Evolutionary conservation across 345 rosid genomes (phyloP).

Genomic region (Combretum micranthum): DNA sequence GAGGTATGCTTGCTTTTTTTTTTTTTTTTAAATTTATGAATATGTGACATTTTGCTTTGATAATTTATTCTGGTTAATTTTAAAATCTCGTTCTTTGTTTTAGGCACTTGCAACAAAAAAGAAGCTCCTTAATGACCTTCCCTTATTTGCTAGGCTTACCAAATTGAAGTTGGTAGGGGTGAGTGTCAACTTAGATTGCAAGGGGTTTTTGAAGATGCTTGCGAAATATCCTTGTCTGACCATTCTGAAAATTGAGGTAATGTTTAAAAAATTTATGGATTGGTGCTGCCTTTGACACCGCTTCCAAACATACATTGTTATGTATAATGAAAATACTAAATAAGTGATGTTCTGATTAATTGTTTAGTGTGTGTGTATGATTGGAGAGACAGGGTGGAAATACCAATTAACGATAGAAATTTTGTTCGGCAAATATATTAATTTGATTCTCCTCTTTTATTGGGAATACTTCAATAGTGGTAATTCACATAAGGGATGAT

Average conservation of each 20-base stretch:
- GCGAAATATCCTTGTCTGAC: conserved; percentile 1
- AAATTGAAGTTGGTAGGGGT: neutral
- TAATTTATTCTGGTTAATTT: neutral
- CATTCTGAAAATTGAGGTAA: conserved; percentile 3
- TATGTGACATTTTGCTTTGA: neutral
- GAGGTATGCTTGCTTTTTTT: neutral
- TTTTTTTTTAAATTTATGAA: neutral
- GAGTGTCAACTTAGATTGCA: neutral
- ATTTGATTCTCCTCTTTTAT: no score
- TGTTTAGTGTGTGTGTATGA: no score
- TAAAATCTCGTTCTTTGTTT: neutral
- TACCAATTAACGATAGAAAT: no score
- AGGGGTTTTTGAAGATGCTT: neutral
- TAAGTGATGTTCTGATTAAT: no score
- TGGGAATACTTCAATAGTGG: no score
- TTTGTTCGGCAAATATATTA: no score
- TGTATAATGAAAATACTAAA: no score
- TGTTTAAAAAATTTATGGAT: neutral
- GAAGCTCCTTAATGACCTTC: neutral
- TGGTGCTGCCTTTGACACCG: no score
- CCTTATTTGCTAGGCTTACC: neutral
- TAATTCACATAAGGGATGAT: no score
- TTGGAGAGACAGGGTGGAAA: no score
- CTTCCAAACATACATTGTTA: no score
- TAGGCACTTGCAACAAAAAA: neutral